Evolutionary conservation across 1,139 yeast species (phyloP).

Genomic region (Sugiyamaella xylanicola): DNA sequence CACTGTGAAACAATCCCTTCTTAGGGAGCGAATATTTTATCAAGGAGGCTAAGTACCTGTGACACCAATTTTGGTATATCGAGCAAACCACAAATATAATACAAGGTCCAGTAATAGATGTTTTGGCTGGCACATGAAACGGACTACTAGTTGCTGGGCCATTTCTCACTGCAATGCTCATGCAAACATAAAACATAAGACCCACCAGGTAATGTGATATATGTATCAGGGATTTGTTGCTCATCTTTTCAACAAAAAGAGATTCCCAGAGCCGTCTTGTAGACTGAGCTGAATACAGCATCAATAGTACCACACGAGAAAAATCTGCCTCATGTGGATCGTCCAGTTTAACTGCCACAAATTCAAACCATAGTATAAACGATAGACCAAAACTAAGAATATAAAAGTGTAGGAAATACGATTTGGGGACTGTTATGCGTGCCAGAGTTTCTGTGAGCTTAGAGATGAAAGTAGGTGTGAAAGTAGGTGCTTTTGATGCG

Average conservation of each 20-base stretch:
- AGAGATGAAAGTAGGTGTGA: neutral
- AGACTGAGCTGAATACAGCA: constrained; percentile 54
- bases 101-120: neutral
- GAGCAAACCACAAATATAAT: constrained; percentile 50
- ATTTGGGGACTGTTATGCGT: constrained; percentile 48
- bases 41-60: constrained; percentile 59
- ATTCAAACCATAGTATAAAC: constrained; percentile 4
- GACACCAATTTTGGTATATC: constrained; percentile 60
- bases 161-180: constrained; percentile 32
- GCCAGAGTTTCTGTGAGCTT: neutral
- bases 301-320: constrained; percentile 19
- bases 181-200: constrained; percentile 58
- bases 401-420: constrained; percentile 52
- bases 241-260: constrained; percentile 51
- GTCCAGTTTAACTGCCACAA: constrained; percentile 15
- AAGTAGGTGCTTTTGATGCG: too few species aligned
- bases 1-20: constrained; percentile 52
- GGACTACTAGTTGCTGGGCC: neutral
- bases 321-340: constrained; percentile 21
- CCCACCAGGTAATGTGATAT: constrained; percentile 78
- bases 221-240: constrained; percentile 56
- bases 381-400: constrained; percentile 32
- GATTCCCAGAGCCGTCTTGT: constrained; percentile 68
- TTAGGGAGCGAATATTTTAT: constrained; percentile 69
- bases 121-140: neutral